Evolutionary conservation across 257 asterid genomes (phyloP), one percentile per base, ranked within the genome.

Genomic region (Phtheirospermum japonicum): DNA sequence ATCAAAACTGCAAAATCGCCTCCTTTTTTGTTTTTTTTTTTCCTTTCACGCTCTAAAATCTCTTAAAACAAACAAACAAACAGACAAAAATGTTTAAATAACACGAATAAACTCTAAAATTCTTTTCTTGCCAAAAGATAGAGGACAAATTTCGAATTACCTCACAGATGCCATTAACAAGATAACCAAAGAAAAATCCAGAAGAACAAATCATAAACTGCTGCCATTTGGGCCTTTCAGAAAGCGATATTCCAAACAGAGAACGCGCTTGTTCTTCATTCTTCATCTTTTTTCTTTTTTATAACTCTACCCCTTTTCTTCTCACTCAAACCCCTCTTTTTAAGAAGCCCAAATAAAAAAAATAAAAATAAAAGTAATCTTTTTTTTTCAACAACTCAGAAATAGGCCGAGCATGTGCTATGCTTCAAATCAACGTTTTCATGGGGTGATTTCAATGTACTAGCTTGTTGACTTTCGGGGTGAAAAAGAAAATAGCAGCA

Each of bases 171-270:
- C 98, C 98, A 67, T 88, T 88, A 42, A 92, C 83, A 43, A 92
- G 97, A 71, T 86, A 91, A 4, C 97, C 97, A 54, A 92, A 88
- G 89, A 88, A 88, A 71, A 92, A 92, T 37, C 98, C 98, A 54
- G 95, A 76, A 39, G 95, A 85, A 55, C 98, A 91, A 49, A 91
- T 76, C 37, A 88, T 67, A 46, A 91, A 91, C 75, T 88, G 98
- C 65, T 91, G 95, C 96, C 96, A 91, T 57, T 68, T 81, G 60
- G 98, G 92, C 71, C 80, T 68, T 8, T 79, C 87, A 2, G 84
- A 73, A 0, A 91, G 71, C 32, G 90, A 86, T 49, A 91, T 82
- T 57, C 98, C 98, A 60, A 91, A 86, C 28, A 91, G 77, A 48
- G 86, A 78, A 65, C 96, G 92, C 67, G 76, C 66, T 65, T 83